Base-by-base conservation (phyloP, 305 asterid genomes). In the Solanum hybrid region DNA sequence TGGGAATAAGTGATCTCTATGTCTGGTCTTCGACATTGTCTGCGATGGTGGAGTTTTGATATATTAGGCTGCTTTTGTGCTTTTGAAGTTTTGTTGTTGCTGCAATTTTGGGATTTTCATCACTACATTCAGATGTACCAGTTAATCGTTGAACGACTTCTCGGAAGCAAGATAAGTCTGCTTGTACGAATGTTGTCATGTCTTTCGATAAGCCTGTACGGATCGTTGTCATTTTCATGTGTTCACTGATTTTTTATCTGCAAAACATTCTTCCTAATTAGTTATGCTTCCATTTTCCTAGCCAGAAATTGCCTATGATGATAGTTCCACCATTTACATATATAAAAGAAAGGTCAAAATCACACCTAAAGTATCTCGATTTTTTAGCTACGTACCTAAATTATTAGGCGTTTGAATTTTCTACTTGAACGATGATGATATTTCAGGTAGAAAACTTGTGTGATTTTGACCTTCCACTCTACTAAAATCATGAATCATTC, bases 21-120 rank as follows among this genome's bases (percentile, higher is more conserved):
- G 91, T 91, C 87, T 90, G 36, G 26, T 88, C 75, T 71, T 88
- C 66, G 89, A 5, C 85, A 31, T 40, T 27, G 38, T 89, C 88
- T 89, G 17, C 19, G 26, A 9, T 7, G 34, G 6, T 79, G 36
- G 13, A 38, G 66, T 27, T 81, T 40, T 38, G 86, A 81, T 42
- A 24, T 24, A 60, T 60, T 60, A 7, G 27, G 4, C 60, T 81
- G 86, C 37, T 81, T 42, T 42, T 81, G 71, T 2, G 37, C 14
- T 42, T 26, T 81, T 42, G 37, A 40, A 4, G 2, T 42, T 40
- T 27, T 42, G 38, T 14, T 42, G 37, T 2, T 38, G 66, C 66
- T 26, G 66, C 66, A 80, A 1, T 80, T 80, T 80, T 40, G 35
- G 6, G 13, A 24, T 38, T 80, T 38, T 0, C 66, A 38, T 80